A percentile compares a stretch with the other conserved stretches of the same genome.
phyloP scores from a whole-genome alignment of 768 basidiomycete species.

The Pleurotus ostreatus region DNA sequence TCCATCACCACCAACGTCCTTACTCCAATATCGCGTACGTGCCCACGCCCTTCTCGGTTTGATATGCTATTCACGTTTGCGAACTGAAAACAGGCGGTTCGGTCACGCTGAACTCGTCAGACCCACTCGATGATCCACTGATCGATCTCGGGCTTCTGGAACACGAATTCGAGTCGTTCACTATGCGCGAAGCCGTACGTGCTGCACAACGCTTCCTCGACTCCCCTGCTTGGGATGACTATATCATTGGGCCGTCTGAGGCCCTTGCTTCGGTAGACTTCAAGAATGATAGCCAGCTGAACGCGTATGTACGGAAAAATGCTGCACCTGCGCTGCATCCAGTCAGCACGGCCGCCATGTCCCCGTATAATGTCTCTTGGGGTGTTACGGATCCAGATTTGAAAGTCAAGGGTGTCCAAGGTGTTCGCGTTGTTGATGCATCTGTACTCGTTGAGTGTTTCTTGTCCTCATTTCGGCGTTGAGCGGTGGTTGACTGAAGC shows the following conservation, averaged over 20 bases:
- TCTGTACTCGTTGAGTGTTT: constrained; percentile 27
- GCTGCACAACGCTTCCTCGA: constrained; percentile 19
- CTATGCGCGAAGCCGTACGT: constrained; percentile 23
- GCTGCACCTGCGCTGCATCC: constrained; percentile 20
- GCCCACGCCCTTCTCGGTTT: too few species aligned
- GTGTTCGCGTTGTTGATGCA: constrained; percentile 34
- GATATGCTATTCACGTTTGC: too few species aligned
- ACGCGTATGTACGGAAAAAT: constrained; percentile 17
- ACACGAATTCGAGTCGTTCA: constrained; percentile 14
- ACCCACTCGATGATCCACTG: constrained; percentile 21
- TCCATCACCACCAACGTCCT: constrained; percentile 17
- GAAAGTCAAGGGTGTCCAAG: constrained; percentile 25
- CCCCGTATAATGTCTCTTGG: constrained; percentile 17
- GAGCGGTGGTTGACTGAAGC: neutral
- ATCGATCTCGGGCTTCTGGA: constrained; percentile 21
- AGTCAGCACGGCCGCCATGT: constrained; percentile 27
- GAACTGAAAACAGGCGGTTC: constrained; percentile 17
- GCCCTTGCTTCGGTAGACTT: constrained; percentile 13
- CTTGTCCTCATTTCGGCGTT: too few species aligned
- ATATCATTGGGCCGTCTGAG: constrained; percentile 16
- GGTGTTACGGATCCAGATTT: constrained; percentile 33
- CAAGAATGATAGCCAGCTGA: constrained; percentile 21
- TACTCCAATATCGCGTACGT: constrained; percentile 31
- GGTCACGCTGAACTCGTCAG: constrained; percentile 19
- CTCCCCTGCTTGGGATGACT: constrained; percentile 23